phyloP scores from a whole-genome alignment of 1,139 yeast genomes.

The Sugiyamaella xylanicola region DNA sequence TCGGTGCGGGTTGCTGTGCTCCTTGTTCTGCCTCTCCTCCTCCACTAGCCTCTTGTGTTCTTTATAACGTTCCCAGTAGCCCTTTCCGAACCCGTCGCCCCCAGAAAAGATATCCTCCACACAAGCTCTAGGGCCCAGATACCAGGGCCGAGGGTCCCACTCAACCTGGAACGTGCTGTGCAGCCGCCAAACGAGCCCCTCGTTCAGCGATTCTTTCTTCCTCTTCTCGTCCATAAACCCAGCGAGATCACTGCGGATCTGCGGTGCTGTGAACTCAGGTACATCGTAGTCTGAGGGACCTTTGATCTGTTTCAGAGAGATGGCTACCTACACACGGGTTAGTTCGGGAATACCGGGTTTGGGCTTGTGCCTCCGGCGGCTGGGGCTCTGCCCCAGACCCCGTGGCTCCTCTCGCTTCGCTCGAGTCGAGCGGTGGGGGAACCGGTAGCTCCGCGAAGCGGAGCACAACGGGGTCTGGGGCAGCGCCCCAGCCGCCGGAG shows the following conservation, averaged over 20 bases:
- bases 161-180: constrained; percentile 67
- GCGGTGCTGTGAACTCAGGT: constrained; percentile 39
- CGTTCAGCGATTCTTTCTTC: constrained; percentile 22
- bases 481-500: too few species aligned
- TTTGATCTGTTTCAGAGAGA: constrained; percentile 47
- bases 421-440: neutral
- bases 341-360: too few species aligned
- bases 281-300: constrained; percentile 47
- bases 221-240: constrained; percentile 38
- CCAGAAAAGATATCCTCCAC: constrained; percentile 74
- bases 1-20: constrained; percentile 9
- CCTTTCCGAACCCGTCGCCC: constrained; percentile 58
- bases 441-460: neutral
- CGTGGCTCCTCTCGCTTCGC: neutral
- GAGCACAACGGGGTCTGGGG: neutral
- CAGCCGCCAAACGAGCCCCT: constrained; percentile 34
- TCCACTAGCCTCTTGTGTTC: constrained; percentile 5
- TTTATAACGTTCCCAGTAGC: constrained; percentile 16
- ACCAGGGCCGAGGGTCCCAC: constrained; percentile 81
- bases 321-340: constrained; percentile 5
- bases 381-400: neutral
- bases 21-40: neutral
- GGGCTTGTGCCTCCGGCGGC: too few species aligned
- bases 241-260: constrained; percentile 41
- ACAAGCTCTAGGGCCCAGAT: constrained; percentile 70